Evolutionary conservation across 306 rosid genomes (phyloP), one percentile per base, ranked within the genome.

Genomic region (Leucaena leucocephala): DNA sequence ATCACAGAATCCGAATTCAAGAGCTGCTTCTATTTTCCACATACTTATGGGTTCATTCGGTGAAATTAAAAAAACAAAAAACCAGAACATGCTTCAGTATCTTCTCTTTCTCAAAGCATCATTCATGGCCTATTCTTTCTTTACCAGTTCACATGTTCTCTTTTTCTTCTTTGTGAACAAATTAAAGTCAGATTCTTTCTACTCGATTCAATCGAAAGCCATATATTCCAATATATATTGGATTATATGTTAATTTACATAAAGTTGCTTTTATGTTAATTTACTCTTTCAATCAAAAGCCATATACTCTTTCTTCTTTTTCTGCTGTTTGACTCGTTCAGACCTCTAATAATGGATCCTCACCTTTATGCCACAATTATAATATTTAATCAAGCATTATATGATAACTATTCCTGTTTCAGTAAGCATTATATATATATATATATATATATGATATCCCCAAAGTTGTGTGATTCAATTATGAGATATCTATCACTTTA

Each of bases 71-170:
- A 17, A 7, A 49, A 16, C 5, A 34, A 12, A 34, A 6, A 63
- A 35, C 40, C 43, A 64, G 70, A 64, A 64, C 70, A 64, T 64
- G 45, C 45, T 64, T 64, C 45, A 36, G 70, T 16, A 38, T 64
- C 70, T 64, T 64, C 67, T 38, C 67, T 62, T 62, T 64, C 70
- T 36, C 12, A 22, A 35, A 64, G 70, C 70, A 64, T 38, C 70
- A 35, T 64, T 40, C 46, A 64, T 64, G 13, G 45, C 27, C 22
- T 64, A 64, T 64, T 64, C 46, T 64, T 39, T 16, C 70, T 64
- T 64, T 64, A 64, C 70, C 45, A 15, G 22, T 38, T 36, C 45
- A 64, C 46, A 16, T 7, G 8, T 63, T 49, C 36, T 22, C 36
- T 22, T 16, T 16, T 64, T 34, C 45, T 35, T 36, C 44, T 36